These are phyloP conservation scores for Ballota nigra DNA, from an alignment of 257 asterid genomes.

Conservation along the genomic window DNA sequence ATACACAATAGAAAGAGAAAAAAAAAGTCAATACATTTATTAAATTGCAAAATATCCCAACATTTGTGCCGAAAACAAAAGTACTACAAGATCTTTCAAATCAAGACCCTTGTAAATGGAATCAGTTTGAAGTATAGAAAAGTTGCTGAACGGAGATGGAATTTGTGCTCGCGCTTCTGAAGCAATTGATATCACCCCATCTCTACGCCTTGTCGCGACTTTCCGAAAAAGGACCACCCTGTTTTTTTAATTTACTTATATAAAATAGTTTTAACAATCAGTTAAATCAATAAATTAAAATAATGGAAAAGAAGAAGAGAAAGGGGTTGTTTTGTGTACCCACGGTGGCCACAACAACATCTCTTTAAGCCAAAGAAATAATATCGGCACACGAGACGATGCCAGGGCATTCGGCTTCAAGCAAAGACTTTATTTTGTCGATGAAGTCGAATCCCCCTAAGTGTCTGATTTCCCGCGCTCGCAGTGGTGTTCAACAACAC, in stretches of 20 bases:
- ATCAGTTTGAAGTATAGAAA: slow-evolving; percentile 41
- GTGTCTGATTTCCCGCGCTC: slow-evolving; percentile 38
- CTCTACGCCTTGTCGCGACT: slow-evolving; percentile 54
- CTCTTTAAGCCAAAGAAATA: slow-evolving; percentile 46
- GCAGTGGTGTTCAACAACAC: slow-evolving; percentile 43
- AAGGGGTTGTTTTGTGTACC: not conserved
- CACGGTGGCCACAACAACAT: slow-evolving; percentile 40
- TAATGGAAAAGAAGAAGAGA: not conserved
- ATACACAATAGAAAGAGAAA: too few species aligned
- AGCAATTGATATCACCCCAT: slow-evolving; percentile 41
- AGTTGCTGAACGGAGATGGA: slow-evolving; percentile 42
- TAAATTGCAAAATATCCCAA: too few species aligned
- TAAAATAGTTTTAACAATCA: not conserved
- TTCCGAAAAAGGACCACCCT: slow-evolving; percentile 62
- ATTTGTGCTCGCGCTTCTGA: slow-evolving; percentile 42
- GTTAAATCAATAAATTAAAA: not conserved
- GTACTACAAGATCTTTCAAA: slow-evolving; percentile 42
- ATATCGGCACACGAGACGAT: slow-evolving; percentile 57
- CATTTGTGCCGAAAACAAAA: too few species aligned
- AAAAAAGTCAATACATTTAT: too few species aligned
- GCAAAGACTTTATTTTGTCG: slow-evolving; percentile 35
- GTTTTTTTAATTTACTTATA: not conserved
- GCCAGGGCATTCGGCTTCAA: slow-evolving; percentile 50
- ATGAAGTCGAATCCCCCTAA: slow-evolving; percentile 53
- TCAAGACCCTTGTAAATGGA: slow-evolving; percentile 48